Conservation (phyloP, 495 filamentous ascomycete species). For the Pseudoneurospora amorphoporcata region DNA sequence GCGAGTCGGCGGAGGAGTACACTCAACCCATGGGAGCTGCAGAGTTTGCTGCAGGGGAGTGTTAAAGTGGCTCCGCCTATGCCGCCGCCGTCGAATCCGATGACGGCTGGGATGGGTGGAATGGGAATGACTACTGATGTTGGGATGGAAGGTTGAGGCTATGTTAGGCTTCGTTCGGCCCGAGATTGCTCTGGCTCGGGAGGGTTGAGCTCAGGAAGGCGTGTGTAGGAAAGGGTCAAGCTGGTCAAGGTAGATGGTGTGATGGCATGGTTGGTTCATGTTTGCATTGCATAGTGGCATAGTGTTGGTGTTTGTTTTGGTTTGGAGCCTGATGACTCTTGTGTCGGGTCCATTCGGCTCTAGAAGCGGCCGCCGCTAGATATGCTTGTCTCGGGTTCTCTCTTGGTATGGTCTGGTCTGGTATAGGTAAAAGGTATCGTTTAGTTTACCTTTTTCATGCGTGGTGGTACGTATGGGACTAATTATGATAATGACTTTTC, state of each 20-base stretch:
- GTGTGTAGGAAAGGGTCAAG: neutral
- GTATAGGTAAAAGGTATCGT: neutral
- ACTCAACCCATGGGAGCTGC: slow-evolving; percentile 60
- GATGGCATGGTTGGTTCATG: neutral
- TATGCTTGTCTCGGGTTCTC: neutral
- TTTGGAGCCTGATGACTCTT: neutral
- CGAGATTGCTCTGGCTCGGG: neutral
- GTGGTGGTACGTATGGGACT: neutral
- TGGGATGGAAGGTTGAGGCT: neutral
- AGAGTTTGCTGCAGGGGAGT: slow-evolving; percentile 29
- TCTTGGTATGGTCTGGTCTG: neutral
- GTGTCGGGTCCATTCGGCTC: neutral
- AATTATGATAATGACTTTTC: neutral
- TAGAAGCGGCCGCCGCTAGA: neutral
- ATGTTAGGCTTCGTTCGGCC: too few relatives aligned
- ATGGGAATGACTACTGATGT: neutral
- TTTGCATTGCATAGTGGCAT: neutral
- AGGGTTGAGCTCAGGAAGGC: neutral
- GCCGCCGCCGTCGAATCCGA: neutral
- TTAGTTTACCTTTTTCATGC: neutral
- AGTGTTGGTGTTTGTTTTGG: neutral
- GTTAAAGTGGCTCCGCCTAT: neutral
- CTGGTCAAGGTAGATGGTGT: neutral
- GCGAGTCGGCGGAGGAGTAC: slow-evolving; percentile 56
- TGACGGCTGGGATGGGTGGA: neutral